Percentiles rank a stretch among this genome's conserved stretches.
These are phyloP conservation scores for Trichoderma parareesei DNA, from an alignment of 495 filamentous ascomycete species.

Conservation along the genomic window DNA sequence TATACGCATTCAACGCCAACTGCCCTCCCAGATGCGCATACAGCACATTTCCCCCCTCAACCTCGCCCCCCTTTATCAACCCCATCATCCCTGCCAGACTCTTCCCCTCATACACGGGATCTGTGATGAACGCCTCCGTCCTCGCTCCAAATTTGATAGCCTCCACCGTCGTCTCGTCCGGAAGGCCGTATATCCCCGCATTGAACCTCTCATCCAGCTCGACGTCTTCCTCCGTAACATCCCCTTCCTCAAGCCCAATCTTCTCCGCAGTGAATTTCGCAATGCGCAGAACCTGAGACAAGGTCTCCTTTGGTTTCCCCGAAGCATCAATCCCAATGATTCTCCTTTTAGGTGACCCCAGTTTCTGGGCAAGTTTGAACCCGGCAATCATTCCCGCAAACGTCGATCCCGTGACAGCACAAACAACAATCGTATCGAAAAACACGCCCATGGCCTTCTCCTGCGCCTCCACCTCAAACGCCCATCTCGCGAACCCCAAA, in stretches of 20 bases:
- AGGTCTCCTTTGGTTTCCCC: constrained; percentile 47
- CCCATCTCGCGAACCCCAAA: constrained; percentile 56
- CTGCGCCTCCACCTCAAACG: constrained; percentile 52
- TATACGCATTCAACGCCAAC: constrained; percentile 53
- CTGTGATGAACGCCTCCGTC: constrained; percentile 59
- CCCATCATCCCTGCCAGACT: constrained; percentile 58
- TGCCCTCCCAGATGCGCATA: constrained; percentile 60
- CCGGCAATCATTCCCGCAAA: constrained; percentile 57
- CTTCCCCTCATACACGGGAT: constrained; percentile 63
- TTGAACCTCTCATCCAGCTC: constrained; percentile 54
- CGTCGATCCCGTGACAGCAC: constrained; percentile 55
- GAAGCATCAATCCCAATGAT: constrained; percentile 57
- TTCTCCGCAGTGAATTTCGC: constrained; percentile 47
- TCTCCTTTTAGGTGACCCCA: constrained; percentile 29
- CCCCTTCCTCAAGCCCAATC: constrained; percentile 46
- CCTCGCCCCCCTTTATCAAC: constrained; percentile 49
- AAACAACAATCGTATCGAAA: constrained; percentile 55
- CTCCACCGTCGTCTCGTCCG: constrained; percentile 47
- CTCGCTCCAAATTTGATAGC: constrained; percentile 53
- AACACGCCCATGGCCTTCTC: constrained; percentile 47
- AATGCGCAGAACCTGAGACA: constrained; percentile 51
- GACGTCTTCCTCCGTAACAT: constrained; percentile 49
- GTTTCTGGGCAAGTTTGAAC: constrained; percentile 47
- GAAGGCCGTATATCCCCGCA: constrained; percentile 52
- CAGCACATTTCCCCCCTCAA: constrained; percentile 48